phyloP scores from a whole-genome alignment of 768 basidiomycete genomes.

The Suillus ampliporus region DNA sequence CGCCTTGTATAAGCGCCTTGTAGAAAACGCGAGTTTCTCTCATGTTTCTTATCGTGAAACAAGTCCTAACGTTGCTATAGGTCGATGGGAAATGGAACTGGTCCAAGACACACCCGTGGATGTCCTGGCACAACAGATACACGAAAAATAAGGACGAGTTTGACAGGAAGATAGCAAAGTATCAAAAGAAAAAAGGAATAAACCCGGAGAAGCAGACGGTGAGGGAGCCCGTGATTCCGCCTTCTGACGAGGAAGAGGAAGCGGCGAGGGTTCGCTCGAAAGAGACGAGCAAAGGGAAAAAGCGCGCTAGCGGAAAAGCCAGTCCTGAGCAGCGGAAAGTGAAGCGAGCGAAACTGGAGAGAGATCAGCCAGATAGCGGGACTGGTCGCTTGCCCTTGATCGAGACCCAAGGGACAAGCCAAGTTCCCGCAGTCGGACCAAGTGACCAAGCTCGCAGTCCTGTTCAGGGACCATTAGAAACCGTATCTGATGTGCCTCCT shows the following conservation, averaged over 20 bases:
- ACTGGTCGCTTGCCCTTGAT: neutral
- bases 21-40: conserved; percentile 46
- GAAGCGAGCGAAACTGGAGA: conserved; percentile 10
- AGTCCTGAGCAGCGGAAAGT: neutral
- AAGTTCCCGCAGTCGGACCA: neutral
- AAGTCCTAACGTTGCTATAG: conserved; percentile 32
- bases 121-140: conserved; percentile 72
- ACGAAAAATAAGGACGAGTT: conserved; percentile 48
- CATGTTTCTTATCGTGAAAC: neutral
- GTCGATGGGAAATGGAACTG: conserved; percentile 52
- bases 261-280: neutral
- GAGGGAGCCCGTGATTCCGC: conserved; percentile 3
- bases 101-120: conserved; percentile 56
- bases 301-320: neutral
- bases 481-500: neutral
- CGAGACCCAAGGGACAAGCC: neutral
- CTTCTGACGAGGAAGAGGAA: neutral
- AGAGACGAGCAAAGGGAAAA: neutral
- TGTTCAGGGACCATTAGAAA: neutral
- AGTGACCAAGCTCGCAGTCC: neutral
- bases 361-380: neutral
- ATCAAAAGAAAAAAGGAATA: conserved; percentile 41
- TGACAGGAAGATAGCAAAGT: conserved; percentile 47
- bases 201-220: neutral
- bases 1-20: conserved; percentile 47